Base-by-base conservation (phyloP, 176 grass and related monocot genomes). In the Zoysia japonica region DNA sequence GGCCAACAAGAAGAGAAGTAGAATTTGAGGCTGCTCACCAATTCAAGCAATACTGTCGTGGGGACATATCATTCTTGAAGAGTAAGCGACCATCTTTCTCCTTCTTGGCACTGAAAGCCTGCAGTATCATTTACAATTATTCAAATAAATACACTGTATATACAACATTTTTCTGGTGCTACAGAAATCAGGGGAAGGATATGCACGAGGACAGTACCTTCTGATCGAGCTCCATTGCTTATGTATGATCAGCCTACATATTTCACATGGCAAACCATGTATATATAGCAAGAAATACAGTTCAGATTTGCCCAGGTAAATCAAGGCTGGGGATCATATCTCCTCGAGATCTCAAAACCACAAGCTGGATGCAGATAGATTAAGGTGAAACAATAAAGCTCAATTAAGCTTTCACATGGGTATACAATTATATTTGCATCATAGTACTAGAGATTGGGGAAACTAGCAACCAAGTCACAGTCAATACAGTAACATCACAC, bases 161-260 rank as follows among this genome's bases (percentile, higher is more conserved):
- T 36, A 10, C 6, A 41, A 45, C 48, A 37, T 2, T 52, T 55
- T 75, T 4, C 2, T 3, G 63, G 9, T 39, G 14, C 0, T 14
- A 28, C 28, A 28, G 39, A 83, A 57, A 66, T 20, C 41, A 53
- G 47, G 20, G 38, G 16, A 83, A 47, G 40, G 40, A 39, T 19
- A 47, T 39, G 48, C 49, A 67, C 9, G 48, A 67, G 38, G 42
- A 48, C 47, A 39, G 28, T 20, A 59, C 19, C 66, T 83, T 68
- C 71, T 51, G 14, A 45, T 67, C 50, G 44, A 53, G 47, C 67
- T 65, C 51, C 14, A 11, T 17, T 80, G 45, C 43, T 72, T 77
- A 61, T 43, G 44, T 16, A 69, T 20, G 46, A 46, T 62, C 17
- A 71, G n/a, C 47, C 66, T 84, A 70, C 35, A 61, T n/a, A 57